Conservation (phyloP, 1,284 basidiomycete genomes). For the Inonotus hispidus region DNA sequence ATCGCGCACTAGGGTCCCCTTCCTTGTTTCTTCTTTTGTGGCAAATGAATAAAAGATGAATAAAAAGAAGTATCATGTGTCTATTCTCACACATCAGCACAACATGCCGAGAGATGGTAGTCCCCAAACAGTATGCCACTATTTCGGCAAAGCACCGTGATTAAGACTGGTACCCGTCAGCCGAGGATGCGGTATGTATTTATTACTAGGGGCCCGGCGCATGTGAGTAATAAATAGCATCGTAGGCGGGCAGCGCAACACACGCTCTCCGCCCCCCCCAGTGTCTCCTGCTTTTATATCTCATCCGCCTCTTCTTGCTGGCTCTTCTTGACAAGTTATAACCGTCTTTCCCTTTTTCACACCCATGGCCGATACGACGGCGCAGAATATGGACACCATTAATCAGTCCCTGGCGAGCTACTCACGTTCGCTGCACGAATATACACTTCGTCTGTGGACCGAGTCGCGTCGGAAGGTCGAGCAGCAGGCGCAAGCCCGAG, state of each 20-base stretch:
- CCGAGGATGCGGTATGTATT: not conserved
- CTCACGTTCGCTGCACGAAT: slow-evolving; percentile 58
- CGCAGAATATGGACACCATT: not conserved
- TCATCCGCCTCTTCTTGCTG: not conserved
- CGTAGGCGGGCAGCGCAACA: not conserved
- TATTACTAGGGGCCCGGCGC: not conserved
- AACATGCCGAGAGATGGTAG: not conserved
- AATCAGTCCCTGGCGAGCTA: slow-evolving; percentile 30
- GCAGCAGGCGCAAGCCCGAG: slow-evolving; percentile 36
- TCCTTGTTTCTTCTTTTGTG: not conserved
- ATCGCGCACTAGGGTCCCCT: not conserved
- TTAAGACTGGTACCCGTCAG: too few species aligned
- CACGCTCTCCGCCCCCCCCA: not conserved
- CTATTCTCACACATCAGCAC: not conserved
- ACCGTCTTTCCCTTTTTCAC: not conserved
- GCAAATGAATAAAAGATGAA: not conserved
- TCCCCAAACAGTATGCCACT: not conserved
- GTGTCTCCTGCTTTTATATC: not conserved
- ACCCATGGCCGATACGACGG: slow-evolving; percentile 3
- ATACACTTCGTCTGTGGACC: slow-evolving; percentile 62
- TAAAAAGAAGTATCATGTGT: not conserved
- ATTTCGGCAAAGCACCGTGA: not conserved
- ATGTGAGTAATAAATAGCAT: not conserved
- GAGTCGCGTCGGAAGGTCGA: slow-evolving; percentile 57
- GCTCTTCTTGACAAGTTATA: not conserved